Conservation (phyloP, 1,284 basidiomycete species). For the Pterulicium gracile region DNA sequence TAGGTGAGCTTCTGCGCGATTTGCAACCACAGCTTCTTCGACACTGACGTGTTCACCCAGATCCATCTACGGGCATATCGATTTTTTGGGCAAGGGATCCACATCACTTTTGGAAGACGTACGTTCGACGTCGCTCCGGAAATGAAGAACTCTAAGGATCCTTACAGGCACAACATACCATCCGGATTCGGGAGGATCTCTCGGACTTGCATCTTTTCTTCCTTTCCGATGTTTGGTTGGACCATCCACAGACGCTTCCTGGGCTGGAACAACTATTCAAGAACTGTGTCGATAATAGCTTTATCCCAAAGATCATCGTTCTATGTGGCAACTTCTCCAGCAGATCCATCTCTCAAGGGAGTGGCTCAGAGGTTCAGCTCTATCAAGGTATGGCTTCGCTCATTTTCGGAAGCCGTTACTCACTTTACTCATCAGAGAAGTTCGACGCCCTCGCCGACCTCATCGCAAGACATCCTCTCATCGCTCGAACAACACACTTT, state of each 20-base stretch:
- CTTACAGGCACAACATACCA: conserved; percentile 43
- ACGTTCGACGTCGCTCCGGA: no score
- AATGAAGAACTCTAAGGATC: no score
- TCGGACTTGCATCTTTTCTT: conserved; percentile 85
- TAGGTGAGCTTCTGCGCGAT: conserved; percentile 36
- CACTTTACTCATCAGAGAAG: conserved; percentile 43
- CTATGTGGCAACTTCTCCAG: conserved; percentile 95
- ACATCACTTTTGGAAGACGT: conserved; percentile 89
- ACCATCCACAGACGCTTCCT: conserved; percentile 73
- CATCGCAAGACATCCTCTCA: conserved; percentile 68
- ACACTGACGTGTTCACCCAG: conserved; percentile 24
- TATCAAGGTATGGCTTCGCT: conserved; percentile 61
- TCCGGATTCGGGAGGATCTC: conserved; percentile 55
- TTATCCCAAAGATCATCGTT: conserved; percentile 80
- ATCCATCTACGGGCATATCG: conserved; percentile 87
- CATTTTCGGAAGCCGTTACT: conserved; percentile 1
- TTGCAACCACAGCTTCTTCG: conserved; percentile 2
- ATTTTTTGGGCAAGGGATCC: conserved; percentile 89
- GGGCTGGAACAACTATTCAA: conserved; percentile 83
- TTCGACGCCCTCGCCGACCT: conserved; percentile 83
- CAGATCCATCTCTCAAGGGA: conserved; percentile 69
- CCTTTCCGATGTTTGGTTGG: conserved; percentile 92
- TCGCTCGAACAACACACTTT: conserved; percentile 78
- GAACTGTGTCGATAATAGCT: conserved; percentile 83
- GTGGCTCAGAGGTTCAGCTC: conserved; percentile 63